Evolutionary conservation across 352 stramenopile species (phyloP).

Genomic region (Phytopythium cucurbitacearum): DNA sequence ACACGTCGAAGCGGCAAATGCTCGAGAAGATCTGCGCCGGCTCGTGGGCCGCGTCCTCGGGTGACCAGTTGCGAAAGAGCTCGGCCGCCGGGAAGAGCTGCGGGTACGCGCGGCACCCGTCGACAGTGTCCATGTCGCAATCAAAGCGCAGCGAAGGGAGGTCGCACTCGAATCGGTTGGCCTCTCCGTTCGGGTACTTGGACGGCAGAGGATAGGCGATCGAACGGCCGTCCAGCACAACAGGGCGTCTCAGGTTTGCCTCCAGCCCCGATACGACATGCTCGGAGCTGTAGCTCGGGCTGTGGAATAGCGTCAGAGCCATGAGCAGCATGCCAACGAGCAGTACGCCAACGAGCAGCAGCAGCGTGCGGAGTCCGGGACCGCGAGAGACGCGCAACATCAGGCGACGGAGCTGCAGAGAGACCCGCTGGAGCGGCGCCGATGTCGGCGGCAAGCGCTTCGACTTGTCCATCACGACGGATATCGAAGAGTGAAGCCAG

Average conservation of each 20-base stretch:
- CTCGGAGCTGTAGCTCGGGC: not conserved
- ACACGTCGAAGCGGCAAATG: constrained; percentile 66
- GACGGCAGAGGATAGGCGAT: constrained; percentile 23
- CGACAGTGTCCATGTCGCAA: constrained; percentile 32
- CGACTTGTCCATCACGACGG: constrained; percentile 1
- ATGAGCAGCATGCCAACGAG: too few relatives aligned
- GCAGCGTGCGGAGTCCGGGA: too few relatives aligned
- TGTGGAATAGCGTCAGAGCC: too few relatives aligned
- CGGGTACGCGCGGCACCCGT: constrained; percentile 55
- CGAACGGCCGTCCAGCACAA: constrained; percentile 29
- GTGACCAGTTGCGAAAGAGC: constrained; percentile 80
- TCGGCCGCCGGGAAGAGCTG: constrained; percentile 65
- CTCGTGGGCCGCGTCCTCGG: constrained; percentile 31
- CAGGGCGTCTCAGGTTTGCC: not conserved
- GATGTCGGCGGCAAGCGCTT: not conserved
- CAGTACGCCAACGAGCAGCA: too few relatives aligned
- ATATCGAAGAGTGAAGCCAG: not conserved
- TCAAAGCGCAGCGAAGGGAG: constrained; percentile 52
- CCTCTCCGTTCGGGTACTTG: constrained; percentile 39
- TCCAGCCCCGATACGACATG: not conserved
- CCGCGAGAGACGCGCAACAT: not conserved
- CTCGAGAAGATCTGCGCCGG: constrained; percentile 46
- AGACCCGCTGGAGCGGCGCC: not conserved
- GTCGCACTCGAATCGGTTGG: constrained; percentile 46
- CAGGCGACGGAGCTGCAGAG: not conserved